Base-by-base conservation (phyloP, 164 flowering plant genomes). In the Amborella trichopoda region DNA sequence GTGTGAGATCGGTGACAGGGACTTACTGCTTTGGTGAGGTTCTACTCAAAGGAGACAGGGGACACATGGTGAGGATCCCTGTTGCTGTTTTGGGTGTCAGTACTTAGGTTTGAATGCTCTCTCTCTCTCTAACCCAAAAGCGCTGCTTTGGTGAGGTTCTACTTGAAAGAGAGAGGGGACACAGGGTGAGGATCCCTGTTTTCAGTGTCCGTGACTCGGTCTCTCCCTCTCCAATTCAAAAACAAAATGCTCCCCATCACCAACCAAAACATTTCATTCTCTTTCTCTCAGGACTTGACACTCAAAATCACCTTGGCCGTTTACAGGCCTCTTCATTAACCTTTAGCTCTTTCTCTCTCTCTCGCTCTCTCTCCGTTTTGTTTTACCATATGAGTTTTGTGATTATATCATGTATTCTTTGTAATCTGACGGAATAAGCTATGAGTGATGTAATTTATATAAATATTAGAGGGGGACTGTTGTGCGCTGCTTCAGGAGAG, bases 181-280 rank as follows among this genome's bases (percentile, higher is more conserved):
- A 91, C 68, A 87, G 74, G 68, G 99, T 87, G 28, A 67, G 81
- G 57, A 75, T 91, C 55, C 99, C 96, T 5, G 96, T 91, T n/a
- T n/a, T n/a, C n/a, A n/a, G n/a, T n/a, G n/a, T n/a, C n/a, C n/a
- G n/a, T n/a, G n/a, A n/a, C n/a, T n/a, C n/a, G n/a, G n/a, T n/a
- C n/a, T n/a, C n/a, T n/a, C n/a, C n/a, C n/a, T n/a, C n/a, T n/a
- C n/a, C n/a, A n/a, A n/a, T n/a, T n/a, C n/a, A n/a, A n/a, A n/a
- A n/a, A n/a, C n/a, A n/a, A n/a, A n/a, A n/a, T n/a, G n/a, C n/a
- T n/a, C n/a, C n/a, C n/a, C n/a, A n/a, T n/a, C n/a, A n/a, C n/a
- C n/a, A n/a, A n/a, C n/a, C n/a, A n/a, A n/a, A n/a, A n/a, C n/a
- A n/a, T n/a, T n/a, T n/a, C n/a, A n/a, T n/a, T n/a, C n/a, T n/a